Conservation (phyloP, 257 asterid genomes). For the Capsicum baccatum region DNA sequence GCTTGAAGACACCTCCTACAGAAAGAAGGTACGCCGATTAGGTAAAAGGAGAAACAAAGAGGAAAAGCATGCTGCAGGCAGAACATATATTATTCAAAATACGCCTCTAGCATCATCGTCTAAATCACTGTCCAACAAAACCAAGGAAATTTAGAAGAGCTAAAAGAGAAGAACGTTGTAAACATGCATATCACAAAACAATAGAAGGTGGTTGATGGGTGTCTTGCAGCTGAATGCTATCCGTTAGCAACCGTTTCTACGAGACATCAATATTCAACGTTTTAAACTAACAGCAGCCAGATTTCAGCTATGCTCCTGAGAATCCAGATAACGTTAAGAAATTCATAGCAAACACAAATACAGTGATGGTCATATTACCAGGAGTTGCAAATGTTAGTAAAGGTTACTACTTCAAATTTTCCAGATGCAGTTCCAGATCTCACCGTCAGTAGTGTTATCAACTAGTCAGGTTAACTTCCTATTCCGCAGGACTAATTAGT, state of each 20-base stretch:
- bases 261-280: background rate
- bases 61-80: background rate
- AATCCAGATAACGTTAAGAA: background rate
- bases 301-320: background rate
- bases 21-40: slow-evolving; percentile 20
- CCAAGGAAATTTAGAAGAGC: background rate
- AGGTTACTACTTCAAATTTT: background rate
- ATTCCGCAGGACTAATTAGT: background rate
- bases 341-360: background rate
- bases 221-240: slow-evolving; percentile 1
- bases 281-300: background rate
- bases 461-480: background rate
- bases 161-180: background rate
- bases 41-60: background rate
- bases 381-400: background rate
- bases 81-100: background rate
- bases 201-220: slow-evolving; percentile 8
- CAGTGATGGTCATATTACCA: background rate
- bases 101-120: background rate
- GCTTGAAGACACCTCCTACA: slow-evolving; percentile 95
- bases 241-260: background rate
- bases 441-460: background rate
- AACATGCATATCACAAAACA: background rate
- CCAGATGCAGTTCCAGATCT: background rate
- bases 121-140: background rate